Percentiles rank a stretch among this genome's conserved stretches.
These are phyloP conservation scores for Setomelanomma holmii DNA, from an alignment of 2,329 filamentous ascomycete genomes.

Conservation along the genomic window DNA sequence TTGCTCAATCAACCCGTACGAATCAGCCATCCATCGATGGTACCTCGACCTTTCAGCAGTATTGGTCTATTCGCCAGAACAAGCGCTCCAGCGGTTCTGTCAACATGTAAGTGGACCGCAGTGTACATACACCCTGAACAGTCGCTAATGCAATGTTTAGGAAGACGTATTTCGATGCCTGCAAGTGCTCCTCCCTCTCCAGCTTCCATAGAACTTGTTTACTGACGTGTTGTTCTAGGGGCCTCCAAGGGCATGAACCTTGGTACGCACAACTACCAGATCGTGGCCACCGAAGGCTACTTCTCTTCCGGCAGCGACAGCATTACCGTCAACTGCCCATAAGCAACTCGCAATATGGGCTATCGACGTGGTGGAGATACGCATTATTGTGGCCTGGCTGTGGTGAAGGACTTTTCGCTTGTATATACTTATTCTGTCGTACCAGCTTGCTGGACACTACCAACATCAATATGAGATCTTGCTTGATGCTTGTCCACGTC, in stretches of 20 bases:
- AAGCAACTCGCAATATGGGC: conserved; percentile 4
- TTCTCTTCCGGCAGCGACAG: conserved; percentile 56
- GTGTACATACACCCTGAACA: too few relatives aligned
- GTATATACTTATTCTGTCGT: conserved; percentile 4
- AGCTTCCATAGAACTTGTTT: background rate
- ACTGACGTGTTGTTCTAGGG: conserved; percentile 10
- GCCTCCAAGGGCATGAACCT: conserved; percentile 39
- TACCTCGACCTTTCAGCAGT: conserved; percentile 61
- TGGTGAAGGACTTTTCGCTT: background rate
- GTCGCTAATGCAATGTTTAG: too few relatives aligned
- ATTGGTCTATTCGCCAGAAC: conserved; percentile 51
- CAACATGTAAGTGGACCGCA: too few relatives aligned
- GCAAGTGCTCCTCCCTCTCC: background rate
- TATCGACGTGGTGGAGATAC: background rate
- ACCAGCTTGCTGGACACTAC: conserved; percentile 3
- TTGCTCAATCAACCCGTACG: conserved; percentile 36
- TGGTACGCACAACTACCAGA: conserved; percentile 48
- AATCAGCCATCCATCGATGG: conserved; percentile 60
- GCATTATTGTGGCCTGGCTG: background rate
- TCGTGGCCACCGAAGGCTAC: conserved; percentile 64
- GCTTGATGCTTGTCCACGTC: too few relatives aligned
- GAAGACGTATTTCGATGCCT: conserved; percentile 46
- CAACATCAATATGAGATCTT: background rate
- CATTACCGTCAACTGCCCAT: conserved; percentile 55
- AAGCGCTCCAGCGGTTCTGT: conserved; percentile 42